Evolutionary conservation across 2,329 filamentous ascomycete species (phyloP).

Genomic region (Aspergillus chevalieri): DNA sequence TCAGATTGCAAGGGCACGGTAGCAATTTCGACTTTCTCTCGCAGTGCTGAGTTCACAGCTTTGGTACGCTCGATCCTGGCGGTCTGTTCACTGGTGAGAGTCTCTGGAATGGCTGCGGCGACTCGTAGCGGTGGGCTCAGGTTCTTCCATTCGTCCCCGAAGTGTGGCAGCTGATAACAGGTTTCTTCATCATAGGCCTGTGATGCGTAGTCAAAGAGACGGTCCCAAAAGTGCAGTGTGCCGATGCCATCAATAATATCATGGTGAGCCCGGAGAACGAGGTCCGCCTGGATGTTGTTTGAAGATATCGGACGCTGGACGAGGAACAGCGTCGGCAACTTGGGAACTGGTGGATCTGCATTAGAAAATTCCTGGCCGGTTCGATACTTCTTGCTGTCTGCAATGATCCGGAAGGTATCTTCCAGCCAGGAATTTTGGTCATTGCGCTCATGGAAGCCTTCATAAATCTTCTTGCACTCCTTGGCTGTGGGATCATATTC

Average conservation of each 20-base stretch:
- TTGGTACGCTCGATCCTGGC: conserved; percentile 4
- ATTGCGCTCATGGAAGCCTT: conserved; percentile 2
- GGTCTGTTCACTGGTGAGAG: conserved; percentile 6
- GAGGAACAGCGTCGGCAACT: conserved; percentile 18
- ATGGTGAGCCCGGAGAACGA: conserved; percentile 17
- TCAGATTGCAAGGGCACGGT: conserved; percentile 11
- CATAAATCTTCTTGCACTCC: conserved; percentile 17
- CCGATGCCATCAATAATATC: conserved; percentile 21
- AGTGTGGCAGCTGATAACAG: conserved; percentile 5
- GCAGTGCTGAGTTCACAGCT: conserved; percentile 9
- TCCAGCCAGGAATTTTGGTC: conserved; percentile 11
- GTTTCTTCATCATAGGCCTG: conserved; percentile 5
- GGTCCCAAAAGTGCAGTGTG: conserved; percentile 15
- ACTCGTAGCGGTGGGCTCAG: conserved; percentile 18
- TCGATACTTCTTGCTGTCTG: conserved; percentile 6
- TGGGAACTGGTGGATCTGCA: conserved; percentile 17
- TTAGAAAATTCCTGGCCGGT: conserved; percentile 21
- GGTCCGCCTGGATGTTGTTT: conserved; percentile 3
- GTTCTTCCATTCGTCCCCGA: conserved; percentile 14
- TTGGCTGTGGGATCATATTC: conserved; percentile 10
- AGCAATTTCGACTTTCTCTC: conserved; percentile 11
- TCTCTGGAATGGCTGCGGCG: conserved; percentile 12
- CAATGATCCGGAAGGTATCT: conserved; percentile 8
- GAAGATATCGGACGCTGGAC: conserved; percentile 3
- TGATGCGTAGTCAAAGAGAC: conserved; percentile 12